These are phyloP conservation scores for Westerdykella sp. DNA, from an alignment of 2,329 filamentous ascomycete genomes.

Conservation along the genomic window DNA sequence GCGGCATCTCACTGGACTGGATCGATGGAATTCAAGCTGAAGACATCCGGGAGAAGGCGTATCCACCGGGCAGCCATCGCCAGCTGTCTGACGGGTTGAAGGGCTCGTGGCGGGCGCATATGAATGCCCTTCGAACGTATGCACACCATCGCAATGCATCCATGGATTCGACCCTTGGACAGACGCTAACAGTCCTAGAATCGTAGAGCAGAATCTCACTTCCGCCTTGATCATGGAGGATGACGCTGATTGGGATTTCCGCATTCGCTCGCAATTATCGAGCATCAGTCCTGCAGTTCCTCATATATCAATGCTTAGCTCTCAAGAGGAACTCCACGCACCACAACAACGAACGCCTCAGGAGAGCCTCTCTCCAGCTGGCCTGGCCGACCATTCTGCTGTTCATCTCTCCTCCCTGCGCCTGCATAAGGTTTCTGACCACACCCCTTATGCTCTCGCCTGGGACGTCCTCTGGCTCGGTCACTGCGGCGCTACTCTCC, in stretches of 20 bases:
- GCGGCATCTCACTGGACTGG: conserved; percentile 42
- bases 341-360: background rate
- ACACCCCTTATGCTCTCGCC: conserved; percentile 22
- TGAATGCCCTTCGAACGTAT: conserved; percentile 20
- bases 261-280: conserved; percentile 14
- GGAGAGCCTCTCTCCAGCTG: conserved; percentile 5
- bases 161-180: background rate
- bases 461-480: conserved; percentile 40
- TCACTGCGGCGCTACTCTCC: conserved; percentile 31
- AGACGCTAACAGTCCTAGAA: conserved; percentile 8
- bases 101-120: conserved; percentile 24
- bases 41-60: conserved; percentile 25
- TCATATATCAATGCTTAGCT: conserved; percentile 8
- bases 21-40: conserved; percentile 42
- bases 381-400: conserved; percentile 13
- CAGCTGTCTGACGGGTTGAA: conserved; percentile 12
- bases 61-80: conserved; percentile 30
- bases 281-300: conserved; percentile 10
- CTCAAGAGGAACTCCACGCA: conserved; percentile 1
- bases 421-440: conserved; percentile 6
- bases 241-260: conserved; percentile 23
- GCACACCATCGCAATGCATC: background rate
- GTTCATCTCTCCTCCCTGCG: conserved; percentile 5
- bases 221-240: conserved; percentile 23
- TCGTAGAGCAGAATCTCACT: conserved; percentile 17